Conservation (phyloP, 805 yeast species). For the Barnettozyma wickerhamii region DNA sequence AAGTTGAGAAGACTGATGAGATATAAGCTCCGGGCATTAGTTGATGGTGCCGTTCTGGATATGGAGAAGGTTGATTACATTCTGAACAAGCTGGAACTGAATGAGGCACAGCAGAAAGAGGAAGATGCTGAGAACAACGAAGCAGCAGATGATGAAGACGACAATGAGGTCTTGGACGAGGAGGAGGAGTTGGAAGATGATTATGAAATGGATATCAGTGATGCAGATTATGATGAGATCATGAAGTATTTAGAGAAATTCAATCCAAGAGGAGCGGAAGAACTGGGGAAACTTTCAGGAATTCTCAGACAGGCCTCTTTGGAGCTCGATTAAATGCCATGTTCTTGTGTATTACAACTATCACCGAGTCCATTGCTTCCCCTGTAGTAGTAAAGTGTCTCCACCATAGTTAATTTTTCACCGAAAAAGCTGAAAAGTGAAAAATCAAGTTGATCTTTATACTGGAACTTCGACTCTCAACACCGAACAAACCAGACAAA, state of each 20-base stretch:
- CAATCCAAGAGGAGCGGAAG: conserved; percentile 23
- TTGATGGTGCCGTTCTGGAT: conserved; percentile 37
- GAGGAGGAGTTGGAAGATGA: conserved; percentile 31
- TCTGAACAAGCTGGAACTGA: conserved; percentile 27
- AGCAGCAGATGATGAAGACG: conserved; percentile 20
- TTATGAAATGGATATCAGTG: conserved; percentile 25
- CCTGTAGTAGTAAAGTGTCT: too few relatives aligned
- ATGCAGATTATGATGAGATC: conserved; percentile 22
- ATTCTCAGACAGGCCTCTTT: conserved; percentile 17
- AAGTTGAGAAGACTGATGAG: conserved; percentile 66
- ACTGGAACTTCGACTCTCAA: too few relatives aligned
- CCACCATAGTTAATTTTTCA: background rate
- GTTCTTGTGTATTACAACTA: background rate
- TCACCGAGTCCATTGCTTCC: background rate
- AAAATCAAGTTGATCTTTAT: too few relatives aligned
- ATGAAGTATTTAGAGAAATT: conserved; percentile 17
- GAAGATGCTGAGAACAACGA: conserved; percentile 17
- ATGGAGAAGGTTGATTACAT: conserved; percentile 40
- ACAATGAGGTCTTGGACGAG: conserved; percentile 26
- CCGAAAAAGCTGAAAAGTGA: background rate
- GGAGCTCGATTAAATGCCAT: conserved; percentile 4
- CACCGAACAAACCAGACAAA: too few relatives aligned
- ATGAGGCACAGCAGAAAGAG: conserved; percentile 23
- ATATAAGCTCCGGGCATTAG: conserved; percentile 63
- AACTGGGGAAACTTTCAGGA: conserved; percentile 14